Conservation (phyloP, 2,329 filamentous ascomycete genomes). For the Cladosporium sp. region DNA sequence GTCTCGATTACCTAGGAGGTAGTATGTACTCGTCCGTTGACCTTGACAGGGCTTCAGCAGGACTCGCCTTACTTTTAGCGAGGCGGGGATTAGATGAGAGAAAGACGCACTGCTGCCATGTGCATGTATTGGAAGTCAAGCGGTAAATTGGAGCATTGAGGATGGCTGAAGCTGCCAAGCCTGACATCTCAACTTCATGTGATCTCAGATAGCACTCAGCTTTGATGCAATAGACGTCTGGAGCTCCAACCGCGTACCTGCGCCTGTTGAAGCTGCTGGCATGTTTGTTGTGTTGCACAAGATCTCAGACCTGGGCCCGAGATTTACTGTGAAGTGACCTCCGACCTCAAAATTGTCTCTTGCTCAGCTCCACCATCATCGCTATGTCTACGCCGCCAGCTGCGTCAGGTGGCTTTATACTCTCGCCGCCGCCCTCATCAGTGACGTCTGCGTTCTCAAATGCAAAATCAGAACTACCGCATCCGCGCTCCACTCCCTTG, state of each 20-base stretch:
- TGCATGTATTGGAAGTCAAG: not conserved
- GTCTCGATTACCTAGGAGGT: no score
- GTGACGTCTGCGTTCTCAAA: slow-evolving; percentile 36
- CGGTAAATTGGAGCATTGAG: not conserved
- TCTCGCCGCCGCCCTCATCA: slow-evolving; percentile 49
- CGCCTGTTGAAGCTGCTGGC: not conserved
- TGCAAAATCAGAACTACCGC: slow-evolving; percentile 41
- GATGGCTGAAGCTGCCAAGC: not conserved
- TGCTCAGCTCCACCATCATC: not conserved
- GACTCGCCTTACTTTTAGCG: not conserved
- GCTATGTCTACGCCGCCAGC: slow-evolving; percentile 7
- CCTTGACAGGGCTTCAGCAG: not conserved
- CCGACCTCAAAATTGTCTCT: not conserved
- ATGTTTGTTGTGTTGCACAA: not conserved
- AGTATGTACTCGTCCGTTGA: not conserved
- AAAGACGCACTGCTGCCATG: not conserved
- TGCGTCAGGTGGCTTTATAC: slow-evolving; percentile 39
- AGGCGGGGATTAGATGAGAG: not conserved
- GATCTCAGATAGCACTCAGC: not conserved
- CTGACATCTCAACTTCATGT: not conserved
- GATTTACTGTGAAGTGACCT: not conserved
- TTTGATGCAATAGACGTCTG: not conserved
- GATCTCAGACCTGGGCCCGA: not conserved
- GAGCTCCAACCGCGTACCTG: not conserved
- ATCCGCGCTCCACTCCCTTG: slow-evolving; percentile 50